Conservation (phyloP, 2,329 filamentous ascomycete species). For the Aureobasidium musti region DNA sequence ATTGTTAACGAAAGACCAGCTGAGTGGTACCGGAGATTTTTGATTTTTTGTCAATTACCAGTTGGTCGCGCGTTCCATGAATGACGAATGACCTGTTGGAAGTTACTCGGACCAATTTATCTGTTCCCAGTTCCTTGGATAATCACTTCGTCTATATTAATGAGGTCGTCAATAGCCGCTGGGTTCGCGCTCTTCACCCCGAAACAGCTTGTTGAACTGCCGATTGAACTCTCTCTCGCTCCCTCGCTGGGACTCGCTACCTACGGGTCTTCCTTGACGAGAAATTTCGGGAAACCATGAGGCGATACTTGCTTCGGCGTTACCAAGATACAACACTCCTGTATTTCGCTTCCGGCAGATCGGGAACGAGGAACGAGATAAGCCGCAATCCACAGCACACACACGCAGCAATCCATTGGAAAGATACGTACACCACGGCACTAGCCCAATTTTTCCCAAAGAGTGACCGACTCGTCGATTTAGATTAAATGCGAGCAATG, state of each 20-base stretch:
- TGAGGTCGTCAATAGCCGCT: neutral
- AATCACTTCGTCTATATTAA: neutral
- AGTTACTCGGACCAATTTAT: neutral
- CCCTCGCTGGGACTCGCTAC: neutral
- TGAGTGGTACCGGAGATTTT: neutral
- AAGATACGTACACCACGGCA: conserved; percentile 16
- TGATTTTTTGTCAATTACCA: neutral
- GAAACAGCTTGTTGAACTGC: neutral
- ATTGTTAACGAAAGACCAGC: neutral
- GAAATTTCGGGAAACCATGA: neutral
- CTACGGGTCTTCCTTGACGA: neutral
- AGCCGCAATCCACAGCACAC: neutral
- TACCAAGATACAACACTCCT: neutral
- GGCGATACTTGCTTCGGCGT: neutral
- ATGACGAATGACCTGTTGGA: neutral
- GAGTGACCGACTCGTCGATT: neutral
- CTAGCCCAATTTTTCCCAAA: neutral
- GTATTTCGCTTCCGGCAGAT: neutral
- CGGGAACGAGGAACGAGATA: conserved; percentile 13
- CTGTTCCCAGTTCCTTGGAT: neutral
- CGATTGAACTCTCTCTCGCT: neutral
- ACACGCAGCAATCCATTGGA: neutral
- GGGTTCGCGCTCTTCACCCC: neutral
- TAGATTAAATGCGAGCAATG: conserved; percentile 21
- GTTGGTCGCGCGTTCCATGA: neutral